phyloP scores from a whole-genome alignment of 1,284 basidiomycete genomes.

The Cutaneotrichosporon mucoides region DNA sequence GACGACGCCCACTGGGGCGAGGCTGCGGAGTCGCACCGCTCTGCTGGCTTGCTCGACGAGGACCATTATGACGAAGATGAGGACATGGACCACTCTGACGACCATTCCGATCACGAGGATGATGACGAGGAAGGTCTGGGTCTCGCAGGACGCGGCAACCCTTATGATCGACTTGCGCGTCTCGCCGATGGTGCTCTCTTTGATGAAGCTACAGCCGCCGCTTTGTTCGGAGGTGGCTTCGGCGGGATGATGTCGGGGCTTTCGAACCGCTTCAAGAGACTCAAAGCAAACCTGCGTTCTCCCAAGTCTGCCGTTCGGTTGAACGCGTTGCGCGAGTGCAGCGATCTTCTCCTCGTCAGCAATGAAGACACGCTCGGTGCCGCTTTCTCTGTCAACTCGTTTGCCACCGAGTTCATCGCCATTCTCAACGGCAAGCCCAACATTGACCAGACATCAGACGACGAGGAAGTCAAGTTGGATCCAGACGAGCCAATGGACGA shows the following conservation, averaged over 20 bases:
- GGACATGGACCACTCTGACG: constrained; percentile 67
- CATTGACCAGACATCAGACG: constrained; percentile 29
- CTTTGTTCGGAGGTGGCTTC: constrained; percentile 57
- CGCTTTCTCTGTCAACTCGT: constrained; percentile 80
- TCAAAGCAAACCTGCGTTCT: constrained; percentile 81
- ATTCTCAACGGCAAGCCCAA: constrained; percentile 74
- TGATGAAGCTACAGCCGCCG: constrained; percentile 70
- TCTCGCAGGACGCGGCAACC: constrained; percentile 14
- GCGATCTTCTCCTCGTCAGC: constrained; percentile 90
- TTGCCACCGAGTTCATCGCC: constrained; percentile 86
- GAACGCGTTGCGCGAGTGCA: constrained; percentile 87
- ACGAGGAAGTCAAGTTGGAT: constrained; percentile 46
- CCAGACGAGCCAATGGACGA: constrained; percentile 56
- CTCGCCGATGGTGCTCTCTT: constrained; percentile 54
- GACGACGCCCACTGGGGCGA: constrained; percentile 42
- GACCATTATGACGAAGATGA: constrained; percentile 61
- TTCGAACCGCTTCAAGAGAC: constrained; percentile 76
- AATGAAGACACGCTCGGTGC: constrained; percentile 96
- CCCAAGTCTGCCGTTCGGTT: constrained; percentile 76
- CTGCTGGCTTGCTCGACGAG: constrained; percentile 20
- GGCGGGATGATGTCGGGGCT: constrained; percentile 86
- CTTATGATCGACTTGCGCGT: constrained; percentile 43
- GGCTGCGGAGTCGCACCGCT: constrained; percentile 18
- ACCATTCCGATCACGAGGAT: constrained; percentile 29
- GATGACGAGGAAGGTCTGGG: constrained; percentile 53